Conservation (phyloP, 306 rosid genomes). For the Lathyrus aphaca region DNA sequence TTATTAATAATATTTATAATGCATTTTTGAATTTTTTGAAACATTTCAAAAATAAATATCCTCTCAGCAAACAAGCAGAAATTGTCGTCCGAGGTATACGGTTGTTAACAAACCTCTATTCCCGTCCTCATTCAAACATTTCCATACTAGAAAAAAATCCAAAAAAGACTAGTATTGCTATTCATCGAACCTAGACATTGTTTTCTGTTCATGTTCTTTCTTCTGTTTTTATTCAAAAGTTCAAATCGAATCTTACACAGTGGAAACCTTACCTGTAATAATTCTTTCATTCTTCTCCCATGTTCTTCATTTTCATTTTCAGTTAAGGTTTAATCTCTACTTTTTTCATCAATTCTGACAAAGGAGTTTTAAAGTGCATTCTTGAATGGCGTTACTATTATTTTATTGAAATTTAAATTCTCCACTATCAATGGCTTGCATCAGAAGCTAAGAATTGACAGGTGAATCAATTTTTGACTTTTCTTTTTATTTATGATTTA, state of each 20-base stretch:
- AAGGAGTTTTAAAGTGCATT: conserved; percentile 41
- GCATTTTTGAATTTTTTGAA: not conserved
- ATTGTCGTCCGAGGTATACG: conserved; percentile 5
- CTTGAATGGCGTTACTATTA: conserved; percentile 21
- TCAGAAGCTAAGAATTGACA: conserved; percentile 37
- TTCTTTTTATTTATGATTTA: conserved; percentile 34
- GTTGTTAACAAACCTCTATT: conserved; percentile 19
- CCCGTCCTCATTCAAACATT: conserved; percentile 12
- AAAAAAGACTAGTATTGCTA: too few species aligned
- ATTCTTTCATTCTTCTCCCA: not conserved
- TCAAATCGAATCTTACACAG: conserved; percentile 33
- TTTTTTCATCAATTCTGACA: conserved; percentile 22
- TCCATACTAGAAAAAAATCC: too few species aligned
- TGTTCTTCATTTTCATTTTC: not conserved
- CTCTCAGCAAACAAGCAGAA: conserved; percentile 36
- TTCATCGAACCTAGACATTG: conserved; percentile 53
- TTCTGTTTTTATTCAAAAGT: conserved; percentile 26
- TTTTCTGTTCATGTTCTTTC: not conserved
- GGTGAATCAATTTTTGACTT: conserved; percentile 42
- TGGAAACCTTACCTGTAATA: conserved; percentile 43
- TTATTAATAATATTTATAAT: not conserved
- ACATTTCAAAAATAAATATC: not conserved
- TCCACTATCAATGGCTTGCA: conserved; percentile 71
- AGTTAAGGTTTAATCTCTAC: conserved; percentile 8
- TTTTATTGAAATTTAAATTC: conserved; percentile 33